A percentile compares a stretch with the other conserved stretches of the same genome.
Evolutionary conservation across 1,284 basidiomycete genomes (phyloP).

Genomic region (Trichosporon coremiiforme): DNA sequence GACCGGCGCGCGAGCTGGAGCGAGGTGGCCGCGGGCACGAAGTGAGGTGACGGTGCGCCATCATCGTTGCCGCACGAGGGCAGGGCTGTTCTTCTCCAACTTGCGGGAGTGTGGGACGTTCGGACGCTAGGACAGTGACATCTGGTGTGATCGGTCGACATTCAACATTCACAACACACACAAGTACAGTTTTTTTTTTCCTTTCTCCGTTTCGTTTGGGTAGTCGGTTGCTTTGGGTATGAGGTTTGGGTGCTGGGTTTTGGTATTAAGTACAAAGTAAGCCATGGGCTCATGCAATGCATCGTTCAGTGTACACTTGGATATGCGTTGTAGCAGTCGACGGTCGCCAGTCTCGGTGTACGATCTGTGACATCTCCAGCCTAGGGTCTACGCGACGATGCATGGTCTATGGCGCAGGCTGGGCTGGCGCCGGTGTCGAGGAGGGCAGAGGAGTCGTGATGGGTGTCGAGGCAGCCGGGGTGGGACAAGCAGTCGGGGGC

Average conservation of each 20-base stretch:
- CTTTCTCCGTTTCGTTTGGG: not conserved
- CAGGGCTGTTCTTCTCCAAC: too few species aligned
- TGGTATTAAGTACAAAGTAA: not conserved
- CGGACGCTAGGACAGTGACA: constrained; percentile 5
- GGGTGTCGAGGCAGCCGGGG: not conserved
- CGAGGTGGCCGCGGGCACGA: constrained; percentile 27
- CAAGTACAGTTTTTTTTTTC: too few species aligned
- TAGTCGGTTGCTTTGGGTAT: not conserved
- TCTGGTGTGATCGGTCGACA: too few species aligned
- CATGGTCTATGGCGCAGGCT: constrained; percentile 9
- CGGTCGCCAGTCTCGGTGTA: too few species aligned
- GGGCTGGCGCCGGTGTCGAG: not conserved
- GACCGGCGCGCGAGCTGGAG: constrained; percentile 50
- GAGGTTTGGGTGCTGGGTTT: not conserved
- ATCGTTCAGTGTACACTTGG: constrained; percentile 17
- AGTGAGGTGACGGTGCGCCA: not conserved
- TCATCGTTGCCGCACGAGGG: too few species aligned
- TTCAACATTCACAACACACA: too few species aligned
- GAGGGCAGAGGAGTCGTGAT: too few species aligned
- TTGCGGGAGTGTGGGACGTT: too few species aligned
- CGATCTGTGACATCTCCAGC: too few species aligned
- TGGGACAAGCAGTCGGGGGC: not conserved
- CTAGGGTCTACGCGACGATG: too few species aligned
- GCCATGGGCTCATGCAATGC: constrained; percentile 21
- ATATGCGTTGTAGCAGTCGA: too few species aligned